phyloP scores from a whole-genome alignment of 1,139 yeast species.

The Geotrichum histeridarum region DNA sequence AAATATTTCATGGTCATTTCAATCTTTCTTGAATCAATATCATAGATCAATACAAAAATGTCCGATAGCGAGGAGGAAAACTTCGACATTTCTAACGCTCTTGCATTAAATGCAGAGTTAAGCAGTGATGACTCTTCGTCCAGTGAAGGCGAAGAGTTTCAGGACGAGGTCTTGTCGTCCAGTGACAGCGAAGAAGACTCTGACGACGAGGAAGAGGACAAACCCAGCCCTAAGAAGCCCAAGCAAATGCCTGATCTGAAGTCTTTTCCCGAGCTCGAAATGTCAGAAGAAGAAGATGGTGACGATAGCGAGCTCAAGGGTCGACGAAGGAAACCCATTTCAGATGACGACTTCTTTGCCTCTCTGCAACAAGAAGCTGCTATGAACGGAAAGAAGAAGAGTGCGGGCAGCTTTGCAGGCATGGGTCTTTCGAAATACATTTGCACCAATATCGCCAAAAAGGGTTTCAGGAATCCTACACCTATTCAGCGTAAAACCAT shows the following conservation, averaged over 20 bases:
- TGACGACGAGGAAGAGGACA: constrained; percentile 29
- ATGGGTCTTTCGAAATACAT: constrained; percentile 79
- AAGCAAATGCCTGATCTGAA: constrained; percentile 22
- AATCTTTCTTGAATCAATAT: not conserved
- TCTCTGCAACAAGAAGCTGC: constrained; percentile 15
- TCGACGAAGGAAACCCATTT: constrained; percentile 40
- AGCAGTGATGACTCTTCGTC: constrained; percentile 40
- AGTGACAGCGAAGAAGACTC: constrained; percentile 41
- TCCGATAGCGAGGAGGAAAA: constrained; percentile 49
- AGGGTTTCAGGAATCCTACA: constrained; percentile 92
- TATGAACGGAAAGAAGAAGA: constrained; percentile 44
- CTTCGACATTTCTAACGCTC: constrained; percentile 61
- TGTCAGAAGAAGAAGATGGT: constrained; percentile 57
- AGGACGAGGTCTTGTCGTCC: constrained; percentile 55
- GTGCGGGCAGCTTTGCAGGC: constrained; percentile 74
- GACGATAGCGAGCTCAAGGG: constrained; percentile 44
- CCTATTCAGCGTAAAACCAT: constrained; percentile 96
- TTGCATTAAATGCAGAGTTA: constrained; percentile 42
- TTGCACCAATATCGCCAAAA: constrained; percentile 64
- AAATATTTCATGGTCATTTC: not conserved
- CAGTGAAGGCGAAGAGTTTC: constrained; percentile 42
- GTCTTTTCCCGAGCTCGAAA: constrained; percentile 61
- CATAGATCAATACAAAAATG: constrained; percentile 16
- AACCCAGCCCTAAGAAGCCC: constrained; percentile 25
- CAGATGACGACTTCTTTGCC: constrained; percentile 15